These are phyloP conservation scores for Gossypium turneri DNA, from an alignment of 345 rosid genomes.

Conservation along the genomic window DNA sequence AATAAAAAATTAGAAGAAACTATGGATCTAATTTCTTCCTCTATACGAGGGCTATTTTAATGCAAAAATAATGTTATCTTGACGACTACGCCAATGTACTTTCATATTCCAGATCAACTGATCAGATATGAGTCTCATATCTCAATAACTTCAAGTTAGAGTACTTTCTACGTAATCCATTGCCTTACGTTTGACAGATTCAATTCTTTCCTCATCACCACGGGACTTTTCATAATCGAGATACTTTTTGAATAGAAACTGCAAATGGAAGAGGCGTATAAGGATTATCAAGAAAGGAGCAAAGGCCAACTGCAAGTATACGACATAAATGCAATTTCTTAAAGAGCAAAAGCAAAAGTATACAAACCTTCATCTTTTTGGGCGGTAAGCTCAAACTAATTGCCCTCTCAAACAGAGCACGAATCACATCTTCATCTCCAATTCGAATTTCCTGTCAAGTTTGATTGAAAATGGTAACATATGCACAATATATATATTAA, in stretches of 20 bases:
- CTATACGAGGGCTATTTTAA: background rate
- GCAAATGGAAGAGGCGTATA: constrained; percentile 16
- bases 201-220: constrained; percentile 57
- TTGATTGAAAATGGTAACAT: constrained; percentile 1
- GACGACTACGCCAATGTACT: background rate
- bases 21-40: background rate
- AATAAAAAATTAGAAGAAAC: background rate
- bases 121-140: background rate
- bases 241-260: constrained; percentile 93
- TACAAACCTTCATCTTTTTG: constrained; percentile 74
- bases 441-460: constrained; percentile 67
- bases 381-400: constrained; percentile 78
- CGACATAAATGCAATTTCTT: background rate
- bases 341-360: background rate
- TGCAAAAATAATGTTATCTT: background rate
- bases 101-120: background rate
- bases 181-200: constrained; percentile 76
- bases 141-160: constrained; percentile 18
- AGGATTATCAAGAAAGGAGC: background rate
- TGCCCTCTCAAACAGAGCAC: constrained; percentile 81
- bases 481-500: background rate
- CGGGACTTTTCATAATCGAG: constrained; percentile 61
- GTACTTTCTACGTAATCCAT: constrained; percentile 73
- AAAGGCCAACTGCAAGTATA: constrained; percentile 1
- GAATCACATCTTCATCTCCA: constrained; percentile 65